Evolutionary conservation across 345 rosid genomes (phyloP).

Genomic region (Salix arbutifolia): DNA sequence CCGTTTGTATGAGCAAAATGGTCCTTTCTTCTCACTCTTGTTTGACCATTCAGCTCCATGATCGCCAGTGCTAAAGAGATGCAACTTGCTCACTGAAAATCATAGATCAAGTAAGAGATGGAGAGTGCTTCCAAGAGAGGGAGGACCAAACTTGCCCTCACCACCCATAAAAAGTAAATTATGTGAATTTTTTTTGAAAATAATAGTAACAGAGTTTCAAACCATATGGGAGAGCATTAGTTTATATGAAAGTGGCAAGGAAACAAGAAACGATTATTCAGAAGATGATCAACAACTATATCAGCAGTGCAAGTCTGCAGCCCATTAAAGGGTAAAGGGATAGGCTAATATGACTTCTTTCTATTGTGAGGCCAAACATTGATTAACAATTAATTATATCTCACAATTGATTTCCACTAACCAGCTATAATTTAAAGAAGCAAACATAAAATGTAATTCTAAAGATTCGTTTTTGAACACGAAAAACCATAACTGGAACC

Average conservation of each 20-base stretch:
- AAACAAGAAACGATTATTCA: not conserved
- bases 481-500: not conserved
- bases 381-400: not conserved
- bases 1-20: constrained; percentile 53
- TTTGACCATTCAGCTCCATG: constrained; percentile 65
- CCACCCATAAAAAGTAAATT: not conserved
- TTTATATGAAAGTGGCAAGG: not conserved
- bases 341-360: not conserved
- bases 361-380: not conserved
- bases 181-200: not conserved
- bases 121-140: not conserved
- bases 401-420: not conserved
- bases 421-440: not conserved
- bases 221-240: not conserved
- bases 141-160: not conserved
- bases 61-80: constrained; percentile 10
- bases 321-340: not conserved
- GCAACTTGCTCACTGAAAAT: constrained; percentile 30
- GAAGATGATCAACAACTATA: too few relatives aligned
- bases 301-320: not conserved
- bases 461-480: not conserved
- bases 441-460: not conserved
- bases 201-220: not conserved
- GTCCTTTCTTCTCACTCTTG: constrained; percentile 50
- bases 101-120: not conserved